These are phyloP conservation scores for Trichoderma pleuroti DNA, from an alignment of 2,329 filamentous ascomycete species.

Conservation along the genomic window DNA sequence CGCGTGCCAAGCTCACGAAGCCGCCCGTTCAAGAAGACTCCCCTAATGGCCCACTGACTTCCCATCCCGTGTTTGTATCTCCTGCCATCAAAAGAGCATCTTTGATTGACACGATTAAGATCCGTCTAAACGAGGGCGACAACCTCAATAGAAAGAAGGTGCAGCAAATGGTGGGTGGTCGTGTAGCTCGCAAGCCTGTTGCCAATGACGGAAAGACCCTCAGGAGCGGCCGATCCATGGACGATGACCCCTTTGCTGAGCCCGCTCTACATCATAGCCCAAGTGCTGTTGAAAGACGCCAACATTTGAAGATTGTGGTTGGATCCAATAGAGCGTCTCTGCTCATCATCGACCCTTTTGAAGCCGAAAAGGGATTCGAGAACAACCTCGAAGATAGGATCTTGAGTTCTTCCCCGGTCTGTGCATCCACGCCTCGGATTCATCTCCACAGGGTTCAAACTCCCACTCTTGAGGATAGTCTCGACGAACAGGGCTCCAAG, in stretches of 20 bases:
- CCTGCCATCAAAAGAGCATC: background rate
- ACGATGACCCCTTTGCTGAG: constrained; percentile 34
- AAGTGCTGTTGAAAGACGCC: background rate
- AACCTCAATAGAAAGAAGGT: constrained; percentile 37
- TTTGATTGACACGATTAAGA: constrained; percentile 32
- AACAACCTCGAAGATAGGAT: constrained; percentile 38
- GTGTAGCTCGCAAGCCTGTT: constrained; percentile 30
- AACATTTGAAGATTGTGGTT: background rate
- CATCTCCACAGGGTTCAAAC: constrained; percentile 23
- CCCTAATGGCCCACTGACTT: background rate
- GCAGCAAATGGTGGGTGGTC: constrained; percentile 32
- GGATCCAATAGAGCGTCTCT: background rate
- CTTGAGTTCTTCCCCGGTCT: constrained; percentile 35
- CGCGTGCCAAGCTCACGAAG: constrained; percentile 19
- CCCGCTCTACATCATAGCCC: background rate
- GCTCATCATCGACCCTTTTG: constrained; percentile 29
- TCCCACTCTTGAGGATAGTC: constrained; percentile 2
- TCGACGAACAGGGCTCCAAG: background rate
- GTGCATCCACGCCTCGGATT: constrained; percentile 38
- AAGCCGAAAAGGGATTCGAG: constrained; percentile 38
- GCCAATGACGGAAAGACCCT: constrained; percentile 30
- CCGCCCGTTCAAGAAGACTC: background rate
- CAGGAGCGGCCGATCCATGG: constrained; percentile 26
- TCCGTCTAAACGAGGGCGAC: constrained; percentile 34
- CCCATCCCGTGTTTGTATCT: background rate